Base-by-base conservation (phyloP, 1,139 yeast genomes). In the Hemisphaericaspora subhashii region DNA sequence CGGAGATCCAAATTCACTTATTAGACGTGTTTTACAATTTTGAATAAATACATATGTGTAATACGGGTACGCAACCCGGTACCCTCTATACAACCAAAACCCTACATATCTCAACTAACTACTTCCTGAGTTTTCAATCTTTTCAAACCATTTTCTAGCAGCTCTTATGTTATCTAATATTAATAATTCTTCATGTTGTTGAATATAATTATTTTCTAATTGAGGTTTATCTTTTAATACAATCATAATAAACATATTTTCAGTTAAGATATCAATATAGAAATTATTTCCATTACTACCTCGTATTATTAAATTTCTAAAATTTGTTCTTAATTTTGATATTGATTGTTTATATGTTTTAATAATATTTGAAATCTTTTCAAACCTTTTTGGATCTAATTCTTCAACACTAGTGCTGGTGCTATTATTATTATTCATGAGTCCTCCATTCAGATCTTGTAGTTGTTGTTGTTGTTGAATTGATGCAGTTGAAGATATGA, bases 291-390 rank as follows among this genome's bases (percentile, higher is more conserved):
- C 83, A 45, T 77, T 78, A 38, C 78, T 74, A 12, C 96, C 96
- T 44, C 86, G 81, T 33, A 92, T 71, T 15, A 86, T 79, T 38
- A 90, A 66, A 38, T 87, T 84, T 47, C 79, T 83, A 60, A 92
- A 87, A 54, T 86, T 88, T 1, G 96, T 80, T 55, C 96, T 78
- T 57, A 92, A 73, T 60, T 89, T 89, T 37, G 89, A 82, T 38
- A 95, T 89, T 45, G 95, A 86, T 62, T 92, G 97, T 55, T 92
- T 90, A 63, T 87, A 92, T 11, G 96, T 89, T 55, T 92, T 92
- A 70, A 92, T 88, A 42, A 90, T 89, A 58, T 89, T 90, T 27
- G 95, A 86, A 23, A 92, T 89, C 60, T 90, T 90, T 57, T 92
- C 98, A 56, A 90, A 92, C 51, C 98, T 70, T 54, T 90, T 89